These are phyloP conservation scores for Begonia peltatifolia DNA, from an alignment of 306 rosid species.

Conservation along the genomic window DNA sequence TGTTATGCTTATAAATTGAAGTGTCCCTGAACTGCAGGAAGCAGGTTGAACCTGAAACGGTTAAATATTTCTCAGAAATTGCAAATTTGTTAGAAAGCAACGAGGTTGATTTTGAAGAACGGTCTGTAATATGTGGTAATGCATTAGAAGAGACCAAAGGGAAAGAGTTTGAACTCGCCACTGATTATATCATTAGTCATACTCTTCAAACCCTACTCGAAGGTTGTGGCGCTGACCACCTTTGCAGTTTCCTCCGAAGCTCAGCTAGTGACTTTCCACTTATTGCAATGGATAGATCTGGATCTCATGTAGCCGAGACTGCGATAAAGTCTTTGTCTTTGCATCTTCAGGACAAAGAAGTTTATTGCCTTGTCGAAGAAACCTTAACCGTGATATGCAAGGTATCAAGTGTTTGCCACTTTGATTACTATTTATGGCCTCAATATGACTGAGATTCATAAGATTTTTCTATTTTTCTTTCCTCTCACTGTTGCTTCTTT, in stretches of 20 bases:
- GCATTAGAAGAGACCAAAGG: constrained; percentile 78
- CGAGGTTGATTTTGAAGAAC: constrained; percentile 54
- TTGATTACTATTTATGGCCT: neutral
- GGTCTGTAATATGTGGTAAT: constrained; percentile 58
- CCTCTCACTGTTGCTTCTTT: too few relatives aligned
- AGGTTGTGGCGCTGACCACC: constrained; percentile 38
- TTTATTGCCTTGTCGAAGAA: constrained; percentile 35
- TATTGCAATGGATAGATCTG: constrained; percentile 79
- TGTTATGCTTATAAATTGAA: constrained; percentile 3
- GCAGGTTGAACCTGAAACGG: constrained; percentile 67
- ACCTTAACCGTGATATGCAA: constrained; percentile 53
- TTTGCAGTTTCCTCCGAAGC: constrained; percentile 49
- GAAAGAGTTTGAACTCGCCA: constrained; percentile 72
- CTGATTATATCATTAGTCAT: constrained; percentile 86
- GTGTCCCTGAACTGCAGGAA: constrained; percentile 36
- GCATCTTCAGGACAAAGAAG: constrained; percentile 46
- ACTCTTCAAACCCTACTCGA: constrained; percentile 62
- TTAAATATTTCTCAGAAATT: constrained; percentile 59
- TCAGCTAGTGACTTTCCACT: constrained; percentile 46
- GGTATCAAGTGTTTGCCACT: constrained; percentile 15
- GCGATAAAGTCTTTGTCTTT: constrained; percentile 44
- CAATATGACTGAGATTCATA: neutral
- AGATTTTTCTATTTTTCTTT: neutral
- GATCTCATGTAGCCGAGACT: constrained; percentile 84
- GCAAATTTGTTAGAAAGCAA: constrained; percentile 54